A percentile compares a stretch with the other conserved stretches of the same genome.
Evolutionary conservation across 805 yeast species (phyloP).

Genomic region (Komagataella phaffii): DNA sequence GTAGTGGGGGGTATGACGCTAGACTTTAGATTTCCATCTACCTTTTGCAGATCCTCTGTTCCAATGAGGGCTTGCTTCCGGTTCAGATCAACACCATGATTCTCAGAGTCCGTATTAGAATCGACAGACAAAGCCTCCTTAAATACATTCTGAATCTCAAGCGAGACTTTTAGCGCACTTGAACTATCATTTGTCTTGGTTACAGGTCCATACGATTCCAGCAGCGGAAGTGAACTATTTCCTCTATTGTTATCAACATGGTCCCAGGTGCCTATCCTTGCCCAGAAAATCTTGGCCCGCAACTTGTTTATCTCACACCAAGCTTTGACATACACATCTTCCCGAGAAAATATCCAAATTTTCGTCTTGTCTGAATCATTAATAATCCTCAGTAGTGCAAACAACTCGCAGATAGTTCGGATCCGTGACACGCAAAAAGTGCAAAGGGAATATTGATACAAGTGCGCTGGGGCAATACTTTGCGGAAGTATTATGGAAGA

Average conservation of each 20-base stretch:
- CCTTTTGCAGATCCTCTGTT: neutral
- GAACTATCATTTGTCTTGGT: neutral
- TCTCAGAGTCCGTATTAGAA: too few relatives aligned
- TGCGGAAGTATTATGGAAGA: slow-evolving; percentile 9
- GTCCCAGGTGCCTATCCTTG: slow-evolving; percentile 74
- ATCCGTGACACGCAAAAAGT: slow-evolving; percentile 69
- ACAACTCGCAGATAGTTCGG: slow-evolving; percentile 72
- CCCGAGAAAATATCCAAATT: slow-evolving; percentile 44
- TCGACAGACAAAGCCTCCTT: neutral
- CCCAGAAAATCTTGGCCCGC: slow-evolving; percentile 70
- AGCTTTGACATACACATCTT: slow-evolving; percentile 21
- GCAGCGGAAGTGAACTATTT: neutral
- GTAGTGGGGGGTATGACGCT: neutral
- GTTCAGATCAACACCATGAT: too few relatives aligned
- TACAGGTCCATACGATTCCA: neutral
- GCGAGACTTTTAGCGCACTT: neutral
- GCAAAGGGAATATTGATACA: slow-evolving; percentile 56
- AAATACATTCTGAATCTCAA: neutral
- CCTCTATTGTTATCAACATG: slow-evolving; percentile 9
- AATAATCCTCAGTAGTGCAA: slow-evolving; percentile 61
- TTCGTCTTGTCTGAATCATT: slow-evolving; percentile 25
- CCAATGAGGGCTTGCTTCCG: too few relatives aligned
- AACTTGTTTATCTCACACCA: slow-evolving; percentile 57
- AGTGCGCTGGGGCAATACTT: slow-evolving; percentile 16
- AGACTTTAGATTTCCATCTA: neutral